These are phyloP conservation scores for Aspergillus cavernicola DNA, from an alignment of 495 filamentous ascomycete genomes.

Conservation along the genomic window DNA sequence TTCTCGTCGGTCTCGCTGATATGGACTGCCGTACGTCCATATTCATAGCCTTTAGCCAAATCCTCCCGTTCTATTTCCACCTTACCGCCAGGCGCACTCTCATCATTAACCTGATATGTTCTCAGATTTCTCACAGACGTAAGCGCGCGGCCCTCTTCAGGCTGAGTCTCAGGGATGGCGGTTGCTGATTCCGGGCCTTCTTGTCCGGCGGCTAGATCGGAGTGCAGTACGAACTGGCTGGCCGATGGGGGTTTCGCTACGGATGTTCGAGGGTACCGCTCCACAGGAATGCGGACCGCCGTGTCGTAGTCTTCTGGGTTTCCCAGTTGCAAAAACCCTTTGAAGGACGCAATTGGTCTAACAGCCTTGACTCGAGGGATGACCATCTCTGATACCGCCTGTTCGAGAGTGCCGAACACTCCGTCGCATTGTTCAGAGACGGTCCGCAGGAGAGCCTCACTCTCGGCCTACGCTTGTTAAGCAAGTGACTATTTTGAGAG, in stretches of 20 bases:
- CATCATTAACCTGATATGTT: slow-evolving; percentile 75
- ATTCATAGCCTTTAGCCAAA: slow-evolving; percentile 88
- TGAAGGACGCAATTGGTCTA: slow-evolving; percentile 70
- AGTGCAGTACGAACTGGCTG: slow-evolving; percentile 62
- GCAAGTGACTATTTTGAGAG: slow-evolving; percentile 4
- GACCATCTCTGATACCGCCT: slow-evolving; percentile 73
- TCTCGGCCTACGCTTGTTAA: slow-evolving; percentile 45
- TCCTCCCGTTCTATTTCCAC: slow-evolving; percentile 79
- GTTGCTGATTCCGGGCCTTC: slow-evolving; percentile 48
- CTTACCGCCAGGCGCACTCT: slow-evolving; percentile 71
- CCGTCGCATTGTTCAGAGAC: slow-evolving; percentile 65
- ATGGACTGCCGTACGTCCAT: slow-evolving; percentile 85
- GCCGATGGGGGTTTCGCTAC: slow-evolving; percentile 69
- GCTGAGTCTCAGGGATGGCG: slow-evolving; percentile 37
- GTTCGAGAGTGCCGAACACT: slow-evolving; percentile 74
- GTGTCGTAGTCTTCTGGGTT: slow-evolving; percentile 69
- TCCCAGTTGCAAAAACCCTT: slow-evolving; percentile 76
- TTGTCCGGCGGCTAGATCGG: slow-evolving; percentile 38
- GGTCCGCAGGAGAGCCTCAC: slow-evolving; percentile 62
- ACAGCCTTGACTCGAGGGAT: slow-evolving; percentile 73
- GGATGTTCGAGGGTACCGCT: slow-evolving; percentile 83
- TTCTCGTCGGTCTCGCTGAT: slow-evolving; percentile 81
- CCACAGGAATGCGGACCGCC: slow-evolving; percentile 78
- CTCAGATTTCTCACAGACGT: slow-evolving; percentile 66
- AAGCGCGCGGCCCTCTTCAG: slow-evolving; percentile 40